Percentiles rank a stretch among this genome's conserved stretches.
Conservation (phyloP, 2,329 filamentous ascomycete species). For the Colletotrichum orchidophilum region DNA sequence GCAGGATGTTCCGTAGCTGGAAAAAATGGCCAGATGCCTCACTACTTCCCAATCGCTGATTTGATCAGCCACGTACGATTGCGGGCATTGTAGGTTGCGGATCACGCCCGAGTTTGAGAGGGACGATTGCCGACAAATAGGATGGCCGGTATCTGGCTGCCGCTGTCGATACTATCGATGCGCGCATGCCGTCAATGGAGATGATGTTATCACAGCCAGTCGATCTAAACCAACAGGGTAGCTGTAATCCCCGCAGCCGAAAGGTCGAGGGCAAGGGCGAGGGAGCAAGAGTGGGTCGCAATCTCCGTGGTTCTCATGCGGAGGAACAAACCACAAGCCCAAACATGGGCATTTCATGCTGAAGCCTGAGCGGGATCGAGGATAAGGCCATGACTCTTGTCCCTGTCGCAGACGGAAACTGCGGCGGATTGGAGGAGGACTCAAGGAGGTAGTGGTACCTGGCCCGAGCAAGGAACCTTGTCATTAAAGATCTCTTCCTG, state of each 20-base stretch:
- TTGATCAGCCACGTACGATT: too few relatives aligned
- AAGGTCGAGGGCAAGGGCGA: neutral
- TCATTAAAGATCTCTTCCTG: neutral
- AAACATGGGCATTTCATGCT: conserved; percentile 1
- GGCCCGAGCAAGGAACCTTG: neutral
- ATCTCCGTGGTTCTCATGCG: conserved; percentile 21
- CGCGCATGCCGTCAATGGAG: neutral
- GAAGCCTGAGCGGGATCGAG: neutral
- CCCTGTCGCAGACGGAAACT: conserved; percentile 1
- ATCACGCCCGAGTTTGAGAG: neutral
- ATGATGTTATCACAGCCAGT: neutral
- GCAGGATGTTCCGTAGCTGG: too few relatives aligned
- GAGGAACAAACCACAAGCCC: neutral
- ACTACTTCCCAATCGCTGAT: neutral
- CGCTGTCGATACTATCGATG: neutral
- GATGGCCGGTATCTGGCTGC: neutral
- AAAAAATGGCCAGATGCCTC: neutral
- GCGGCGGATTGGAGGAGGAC: neutral
- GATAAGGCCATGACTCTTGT: neutral
- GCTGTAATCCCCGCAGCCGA: neutral
- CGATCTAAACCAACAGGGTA: neutral
- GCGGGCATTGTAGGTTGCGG: too few relatives aligned
- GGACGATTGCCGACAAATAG: neutral
- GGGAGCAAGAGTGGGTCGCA: neutral
- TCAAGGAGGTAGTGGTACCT: neutral